A percentile compares a stretch with the other conserved stretches of the same genome.
phyloP scores from a whole-genome alignment of 1,139 yeast species.

The Pneumocystis wakefieldiae region DNA sequence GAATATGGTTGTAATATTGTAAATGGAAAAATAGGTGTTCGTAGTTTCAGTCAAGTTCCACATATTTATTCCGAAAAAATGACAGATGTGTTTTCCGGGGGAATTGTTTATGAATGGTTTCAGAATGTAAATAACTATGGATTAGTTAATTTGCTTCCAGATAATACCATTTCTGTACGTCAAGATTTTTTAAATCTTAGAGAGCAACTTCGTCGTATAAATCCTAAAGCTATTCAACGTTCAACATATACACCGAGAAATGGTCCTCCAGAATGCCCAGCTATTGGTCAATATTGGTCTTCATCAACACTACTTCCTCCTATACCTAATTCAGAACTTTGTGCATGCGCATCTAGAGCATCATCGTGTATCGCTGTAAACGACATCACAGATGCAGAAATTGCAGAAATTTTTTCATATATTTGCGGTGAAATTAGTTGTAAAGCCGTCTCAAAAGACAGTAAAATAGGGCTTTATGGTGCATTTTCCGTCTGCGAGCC shows the following conservation, averaged over 20 bases:
- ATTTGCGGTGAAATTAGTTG: slow-evolving; percentile 36
- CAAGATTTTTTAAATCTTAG: slow-evolving; percentile 45
- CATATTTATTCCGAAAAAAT: slow-evolving; percentile 58
- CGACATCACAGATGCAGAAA: slow-evolving; percentile 23
- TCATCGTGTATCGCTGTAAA: slow-evolving; percentile 35
- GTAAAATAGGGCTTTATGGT: slow-evolving; percentile 40
- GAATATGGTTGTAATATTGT: slow-evolving; percentile 91
- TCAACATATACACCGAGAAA: slow-evolving; percentile 30
- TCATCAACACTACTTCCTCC: slow-evolving; percentile 33
- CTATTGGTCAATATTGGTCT: slow-evolving; percentile 30
- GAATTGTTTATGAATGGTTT: slow-evolving; percentile 78
- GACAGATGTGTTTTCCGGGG: slow-evolving; percentile 78
- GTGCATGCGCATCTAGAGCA: slow-evolving; percentile 41
- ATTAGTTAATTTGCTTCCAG: slow-evolving; percentile 39
- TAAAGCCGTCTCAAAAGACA: slow-evolving; percentile 35
- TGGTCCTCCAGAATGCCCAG: slow-evolving; percentile 21
- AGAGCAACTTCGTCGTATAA: slow-evolving; percentile 31
- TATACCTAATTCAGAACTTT: slow-evolving; percentile 39
- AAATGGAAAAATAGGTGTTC: slow-evolving; percentile 32
- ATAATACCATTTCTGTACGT: slow-evolving; percentile 31
- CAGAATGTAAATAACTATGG: slow-evolving; percentile 87
- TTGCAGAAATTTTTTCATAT: slow-evolving; percentile 29
- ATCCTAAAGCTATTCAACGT: slow-evolving; percentile 34
- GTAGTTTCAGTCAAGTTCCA: slow-evolving; percentile 64
- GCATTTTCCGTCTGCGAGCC: slow-evolving; percentile 41